These are phyloP conservation scores for Maudiozyma humilis DNA, from an alignment of 1,139 yeast genomes.

Conservation along the genomic window DNA sequence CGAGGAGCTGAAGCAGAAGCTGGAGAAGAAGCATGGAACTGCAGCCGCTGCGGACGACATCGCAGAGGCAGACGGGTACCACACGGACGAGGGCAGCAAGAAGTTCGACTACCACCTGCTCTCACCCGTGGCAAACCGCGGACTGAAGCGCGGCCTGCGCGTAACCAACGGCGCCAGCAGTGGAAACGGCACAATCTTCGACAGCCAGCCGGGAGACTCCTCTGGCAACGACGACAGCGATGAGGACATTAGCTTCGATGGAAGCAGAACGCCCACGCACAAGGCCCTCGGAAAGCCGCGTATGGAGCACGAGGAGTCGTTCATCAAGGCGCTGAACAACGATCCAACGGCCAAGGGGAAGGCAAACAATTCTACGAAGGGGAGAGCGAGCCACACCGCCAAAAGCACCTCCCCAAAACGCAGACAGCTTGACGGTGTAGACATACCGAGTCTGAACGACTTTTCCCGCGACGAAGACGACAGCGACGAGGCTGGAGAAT, in stretches of 20 bases:
- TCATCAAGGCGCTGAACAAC: slow-evolving; percentile 1
- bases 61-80: background rate
- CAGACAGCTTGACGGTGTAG: slow-evolving; percentile 1
- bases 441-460: slow-evolving; percentile 6
- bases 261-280: background rate
- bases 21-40: background rate
- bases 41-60: background rate
- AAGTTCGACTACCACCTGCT: slow-evolving; percentile 15
- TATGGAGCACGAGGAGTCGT: slow-evolving; percentile 5
- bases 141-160: slow-evolving; percentile 1
- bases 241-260: background rate
- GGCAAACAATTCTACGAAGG: background rate
- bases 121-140: slow-evolving; percentile 16
- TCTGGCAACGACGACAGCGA: slow-evolving; percentile 3
- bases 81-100: background rate
- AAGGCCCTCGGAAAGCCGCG: background rate
- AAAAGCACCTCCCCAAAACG: background rate
- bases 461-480: slow-evolving; percentile 5
- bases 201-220: background rate
- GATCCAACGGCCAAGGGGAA: background rate
- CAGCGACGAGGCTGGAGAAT: background rate
- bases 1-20: slow-evolving; percentile 17
- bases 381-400: background rate
- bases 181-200: slow-evolving; percentile 1
- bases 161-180: slow-evolving; percentile 1